These are phyloP conservation scores for Chenopodium suecicum DNA, from an alignment of 148 eudicot genomes.

Conservation along the genomic window DNA sequence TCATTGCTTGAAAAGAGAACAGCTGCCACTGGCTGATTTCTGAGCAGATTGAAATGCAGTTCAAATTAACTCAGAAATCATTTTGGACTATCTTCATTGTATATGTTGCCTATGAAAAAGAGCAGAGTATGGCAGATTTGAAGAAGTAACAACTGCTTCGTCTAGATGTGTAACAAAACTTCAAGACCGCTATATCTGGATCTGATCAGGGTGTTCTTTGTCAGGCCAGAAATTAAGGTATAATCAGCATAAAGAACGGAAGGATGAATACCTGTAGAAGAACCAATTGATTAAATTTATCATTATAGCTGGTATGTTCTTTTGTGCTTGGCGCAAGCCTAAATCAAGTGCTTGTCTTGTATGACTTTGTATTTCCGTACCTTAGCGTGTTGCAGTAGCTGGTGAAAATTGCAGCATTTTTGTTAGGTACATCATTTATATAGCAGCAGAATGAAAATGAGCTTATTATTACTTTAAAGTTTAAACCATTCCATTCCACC, in stretches of 20 bases:
- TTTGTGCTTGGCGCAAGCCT: not conserved
- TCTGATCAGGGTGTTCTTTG: not conserved
- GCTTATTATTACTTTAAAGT: not conserved
- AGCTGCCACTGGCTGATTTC: conserved; percentile 17
- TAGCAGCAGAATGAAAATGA: not conserved
- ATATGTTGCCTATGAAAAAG: not conserved
- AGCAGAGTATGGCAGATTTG: not conserved
- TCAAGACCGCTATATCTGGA: not conserved
- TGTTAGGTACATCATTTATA: not conserved
- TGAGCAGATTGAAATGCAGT: not conserved
- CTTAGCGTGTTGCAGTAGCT: not conserved
- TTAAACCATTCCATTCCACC: too few species aligned
- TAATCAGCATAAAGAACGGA: not conserved
- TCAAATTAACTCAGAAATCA: not conserved
- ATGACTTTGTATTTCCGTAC: not conserved
- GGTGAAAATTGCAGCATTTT: not conserved
- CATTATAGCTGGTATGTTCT: not conserved
- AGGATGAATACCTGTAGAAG: not conserved
- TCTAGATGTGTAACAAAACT: not conserved
- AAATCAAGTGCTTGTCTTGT: not conserved
- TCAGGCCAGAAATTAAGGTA: not conserved
- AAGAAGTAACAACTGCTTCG: not conserved
- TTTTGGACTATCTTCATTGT: not conserved
- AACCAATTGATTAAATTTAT: too few species aligned
- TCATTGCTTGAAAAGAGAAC: conserved; percentile 77